Percentiles rank a stretch among this genome's conserved stretches.
phyloP scores from a whole-genome alignment of 1,139 yeast species.

The Pneumocystis sp. region DNA sequence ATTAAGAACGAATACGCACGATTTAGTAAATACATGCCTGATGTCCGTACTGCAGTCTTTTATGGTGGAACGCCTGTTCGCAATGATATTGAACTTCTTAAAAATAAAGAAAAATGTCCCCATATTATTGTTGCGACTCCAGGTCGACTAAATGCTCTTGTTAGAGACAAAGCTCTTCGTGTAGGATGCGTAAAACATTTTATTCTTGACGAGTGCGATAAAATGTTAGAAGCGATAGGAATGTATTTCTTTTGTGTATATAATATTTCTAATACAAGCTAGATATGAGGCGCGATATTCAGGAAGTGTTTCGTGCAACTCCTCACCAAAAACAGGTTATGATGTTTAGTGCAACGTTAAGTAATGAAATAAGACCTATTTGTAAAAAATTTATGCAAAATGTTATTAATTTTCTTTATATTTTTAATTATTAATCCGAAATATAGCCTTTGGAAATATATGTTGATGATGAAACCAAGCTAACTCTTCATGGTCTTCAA shows the following conservation, averaged over 20 bases:
- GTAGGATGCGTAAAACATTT: constrained; percentile 83
- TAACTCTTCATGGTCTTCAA: constrained; percentile 94
- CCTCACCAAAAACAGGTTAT: constrained; percentile 98
- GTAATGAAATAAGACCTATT: constrained; percentile 88
- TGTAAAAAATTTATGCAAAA: constrained; percentile 97
- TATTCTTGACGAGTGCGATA: constrained; percentile 97
- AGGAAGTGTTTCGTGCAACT: constrained; percentile 92
- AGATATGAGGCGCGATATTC: constrained; percentile 97
- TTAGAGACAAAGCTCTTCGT: constrained; percentile 78
- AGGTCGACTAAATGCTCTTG: constrained; percentile 90
- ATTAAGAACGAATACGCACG: constrained; percentile 95
- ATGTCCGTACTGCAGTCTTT: constrained; percentile 89
- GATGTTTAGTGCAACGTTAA: constrained; percentile 97
- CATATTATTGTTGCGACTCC: constrained; percentile 97
- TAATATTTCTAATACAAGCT: constrained; percentile 23
- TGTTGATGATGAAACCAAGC: constrained; percentile 94
- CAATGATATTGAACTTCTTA: constrained; percentile 75
- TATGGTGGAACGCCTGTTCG: constrained; percentile 89
- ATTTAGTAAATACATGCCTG: constrained; percentile 97
- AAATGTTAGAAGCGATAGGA: constrained; percentile 53
- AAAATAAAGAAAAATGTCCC: constrained; percentile 88
- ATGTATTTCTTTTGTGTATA: constrained; percentile 11
- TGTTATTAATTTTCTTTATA: constrained; percentile 12
- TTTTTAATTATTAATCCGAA: not conserved
- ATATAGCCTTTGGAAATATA: constrained; percentile 71